Base-by-base conservation (phyloP, 2,329 filamentous ascomycete species). In the Cercospora sp. region DNA sequence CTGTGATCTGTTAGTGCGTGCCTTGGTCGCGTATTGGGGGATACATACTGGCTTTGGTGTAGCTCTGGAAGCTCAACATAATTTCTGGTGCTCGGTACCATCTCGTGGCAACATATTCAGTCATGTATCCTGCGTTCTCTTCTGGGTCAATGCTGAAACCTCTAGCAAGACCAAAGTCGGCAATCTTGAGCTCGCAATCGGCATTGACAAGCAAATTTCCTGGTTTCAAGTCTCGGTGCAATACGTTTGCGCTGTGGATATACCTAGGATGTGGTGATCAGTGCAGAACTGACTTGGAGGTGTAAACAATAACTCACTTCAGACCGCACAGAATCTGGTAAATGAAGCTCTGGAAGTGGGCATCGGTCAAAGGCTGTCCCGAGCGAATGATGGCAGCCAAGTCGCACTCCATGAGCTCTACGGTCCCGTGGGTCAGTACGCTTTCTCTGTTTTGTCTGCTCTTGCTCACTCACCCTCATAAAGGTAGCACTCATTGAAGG, bases 51-150 rank as follows among this genome's bases (percentile, higher is more conserved):
- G 95, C 95, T 93, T 99, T 99, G 77, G 95, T 99, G 82, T 99
- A 99, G 84, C 93, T 97, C 82, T 98, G 94, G 88, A 99, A 99
- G 85, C 93, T 97, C 81, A 99, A 85, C 95, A 99, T 99, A 76
- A 99, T 99, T 82, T 99, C 95, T 5, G 95, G 95, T 3, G 95
- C 95, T 82, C 95, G 91, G 81, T 99, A 99, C 95, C 95, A 99
- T 84, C 95, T 88, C 63, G 95, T 99, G 61, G 95, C 95, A 66
- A 99, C 95, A 78, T 99, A 99, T 82, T 99, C 95, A 10, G 95
- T 99, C 95, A 99, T 98, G 82, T 98, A 99, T 24, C 95, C 95
- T 18, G 95, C 95, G 79, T 98, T 98, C 83, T 99, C 94, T 81
- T 99, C 93, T 1, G 95, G 95, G 74, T 98, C 94, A 77, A 97